phyloP scores from a whole-genome alignment of 1,284 basidiomycete species.

The Apiotrichum laibachii region DNA sequence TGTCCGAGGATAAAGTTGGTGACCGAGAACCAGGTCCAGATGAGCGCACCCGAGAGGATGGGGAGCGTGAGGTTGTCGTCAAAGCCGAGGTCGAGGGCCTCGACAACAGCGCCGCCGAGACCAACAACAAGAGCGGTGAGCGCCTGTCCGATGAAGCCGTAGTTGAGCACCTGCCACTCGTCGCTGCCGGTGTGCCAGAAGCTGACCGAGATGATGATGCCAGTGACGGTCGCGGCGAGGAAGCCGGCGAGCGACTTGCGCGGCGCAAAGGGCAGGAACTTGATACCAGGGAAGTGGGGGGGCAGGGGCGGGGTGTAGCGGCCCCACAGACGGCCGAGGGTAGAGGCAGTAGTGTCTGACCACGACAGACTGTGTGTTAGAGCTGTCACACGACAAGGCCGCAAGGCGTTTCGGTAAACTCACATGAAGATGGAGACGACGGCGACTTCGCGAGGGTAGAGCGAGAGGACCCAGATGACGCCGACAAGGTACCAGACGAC shows the following conservation, averaged over 20 bases:
- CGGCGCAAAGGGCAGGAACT: constrained; percentile 43
- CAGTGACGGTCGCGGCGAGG: constrained; percentile 75
- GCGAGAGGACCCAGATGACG: constrained; percentile 73
- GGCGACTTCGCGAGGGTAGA: constrained; percentile 83
- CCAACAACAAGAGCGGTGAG: constrained; percentile 66
- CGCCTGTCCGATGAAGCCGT: constrained; percentile 54
- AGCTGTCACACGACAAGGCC: not conserved
- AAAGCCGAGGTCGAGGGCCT: constrained; percentile 81
- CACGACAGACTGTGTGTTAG: constrained; percentile 71
- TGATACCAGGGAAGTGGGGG: constrained; percentile 51
- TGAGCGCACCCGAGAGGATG: constrained; percentile 78
- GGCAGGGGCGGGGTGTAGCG: constrained; percentile 72
- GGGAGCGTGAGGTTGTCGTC: constrained; percentile 95
- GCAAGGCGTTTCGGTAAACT: constrained; percentile 39
- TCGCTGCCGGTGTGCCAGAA: constrained; percentile 68
- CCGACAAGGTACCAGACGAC: constrained; percentile 96
- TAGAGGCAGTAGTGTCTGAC: constrained; percentile 94
- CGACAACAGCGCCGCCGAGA: constrained; percentile 73
- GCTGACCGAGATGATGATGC: constrained; percentile 65
- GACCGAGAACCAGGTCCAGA: constrained; percentile 57
- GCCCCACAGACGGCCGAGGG: constrained; percentile 83
- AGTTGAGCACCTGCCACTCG: constrained; percentile 52
- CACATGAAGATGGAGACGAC: constrained; percentile 84
- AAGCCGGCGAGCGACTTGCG: constrained; percentile 74
- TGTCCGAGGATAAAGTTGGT: constrained; percentile 34